Evolutionary conservation across 2,329 filamentous ascomycete species (phyloP), one percentile per base, ranked within the genome.

Genomic region (Ophiostoma sp.): DNA sequence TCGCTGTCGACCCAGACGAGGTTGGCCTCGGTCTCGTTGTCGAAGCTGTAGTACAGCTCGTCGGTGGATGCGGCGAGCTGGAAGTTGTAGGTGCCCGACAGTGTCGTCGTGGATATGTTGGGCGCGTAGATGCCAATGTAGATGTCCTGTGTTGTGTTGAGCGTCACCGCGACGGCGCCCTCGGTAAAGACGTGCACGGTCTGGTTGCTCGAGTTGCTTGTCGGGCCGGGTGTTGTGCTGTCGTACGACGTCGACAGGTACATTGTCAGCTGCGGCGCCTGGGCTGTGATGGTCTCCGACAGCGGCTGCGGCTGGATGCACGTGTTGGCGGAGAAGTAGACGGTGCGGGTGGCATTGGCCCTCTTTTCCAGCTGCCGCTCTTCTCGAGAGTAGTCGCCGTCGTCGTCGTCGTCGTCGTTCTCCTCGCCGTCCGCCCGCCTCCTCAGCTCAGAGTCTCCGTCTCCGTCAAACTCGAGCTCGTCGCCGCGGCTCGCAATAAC

Each of bases 1-100:
- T 98, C 95, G 33, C 92, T 93, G 76, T 98, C 95, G 68, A 97
- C 87, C 80, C 94, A 90, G 75, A 88, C 86, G 8, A 97, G 82
- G 73, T 89, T 86, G 0, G 86, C 81, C 27, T 82, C 77, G 0
- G 78, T 76, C 15, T 81, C 77, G 73, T 84, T 79, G 73, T 87
- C 81, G 75, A 87, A 91, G 48, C 80, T 83, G 79, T 96, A 90
- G 77, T 92, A 97, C 72, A 85, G 90, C 1, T 82, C 85, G 75
- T 96, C 90, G n/a, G 89, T 88, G 1, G 94, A 97, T 5, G 87
- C 91, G 0, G 92, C 93, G 31, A 99, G 81, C 75, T 96, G 85
- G 74, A 94, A 94, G 72, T 89, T 91, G 83, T 93, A 99, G 4
- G 82, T 82, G 1, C 90, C 90, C 0, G 82, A 79, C 72, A 89